phyloP scores from a whole-genome alignment of 805 yeast genomes.

The Isabelozyma heimii region DNA sequence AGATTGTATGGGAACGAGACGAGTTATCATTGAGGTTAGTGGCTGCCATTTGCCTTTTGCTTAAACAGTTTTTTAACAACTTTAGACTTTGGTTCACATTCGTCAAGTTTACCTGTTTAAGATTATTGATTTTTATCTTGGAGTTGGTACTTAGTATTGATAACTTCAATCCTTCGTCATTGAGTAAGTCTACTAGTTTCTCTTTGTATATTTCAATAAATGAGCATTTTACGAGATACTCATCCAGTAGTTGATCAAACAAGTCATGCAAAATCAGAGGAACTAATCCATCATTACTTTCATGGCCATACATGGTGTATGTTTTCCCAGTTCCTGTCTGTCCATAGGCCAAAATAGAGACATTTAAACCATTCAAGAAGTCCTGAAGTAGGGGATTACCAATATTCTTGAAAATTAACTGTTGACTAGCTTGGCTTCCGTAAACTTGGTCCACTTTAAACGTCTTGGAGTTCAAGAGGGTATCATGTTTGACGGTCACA shows the following conservation, averaged over 20 bases:
- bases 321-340: constrained; percentile 93
- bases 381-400: constrained; percentile 75
- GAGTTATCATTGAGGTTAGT: constrained; percentile 74
- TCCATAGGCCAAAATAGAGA: constrained; percentile 74
- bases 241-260: constrained; percentile 51
- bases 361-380: constrained; percentile 59
- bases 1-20: constrained; percentile 75
- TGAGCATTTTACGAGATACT: constrained; percentile 70
- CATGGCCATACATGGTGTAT: constrained; percentile 62
- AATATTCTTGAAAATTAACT: constrained; percentile 59
- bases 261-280: constrained; percentile 46
- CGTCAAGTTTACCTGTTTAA: constrained; percentile 58
- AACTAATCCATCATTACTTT: constrained; percentile 48
- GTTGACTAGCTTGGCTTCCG: constrained; percentile 80
- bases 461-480: constrained; percentile 45
- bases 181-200: constrained; percentile 71
- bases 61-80: constrained; percentile 55
- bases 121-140: constrained; percentile 50
- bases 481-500: constrained; percentile 19
- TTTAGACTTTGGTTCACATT: constrained; percentile 56
- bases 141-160: constrained; percentile 27
- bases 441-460: constrained; percentile 78
- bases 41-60: constrained; percentile 61
- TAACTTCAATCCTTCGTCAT: constrained; percentile 41
- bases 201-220: constrained; percentile 87